Percentiles rank a stretch among this genome's conserved stretches.
phyloP scores from a whole-genome alignment of 2,329 filamentous ascomycete genomes.

The Colletotrichum magnum region DNA sequence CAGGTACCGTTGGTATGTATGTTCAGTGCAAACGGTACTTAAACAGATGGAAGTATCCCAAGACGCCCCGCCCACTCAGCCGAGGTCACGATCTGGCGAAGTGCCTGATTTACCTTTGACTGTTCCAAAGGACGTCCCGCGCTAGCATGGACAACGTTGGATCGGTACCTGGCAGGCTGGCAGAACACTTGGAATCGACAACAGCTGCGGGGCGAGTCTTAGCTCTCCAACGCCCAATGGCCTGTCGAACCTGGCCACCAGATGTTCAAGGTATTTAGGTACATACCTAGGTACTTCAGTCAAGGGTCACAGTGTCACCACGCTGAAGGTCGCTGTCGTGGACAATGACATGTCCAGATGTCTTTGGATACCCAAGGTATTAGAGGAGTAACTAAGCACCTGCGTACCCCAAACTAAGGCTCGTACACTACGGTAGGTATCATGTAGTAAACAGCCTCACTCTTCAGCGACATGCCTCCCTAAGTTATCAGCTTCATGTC shows the following conservation, averaged over 20 bases:
- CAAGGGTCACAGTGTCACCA: not conserved
- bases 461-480: no score
- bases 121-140: not conserved
- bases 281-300: not conserved
- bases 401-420: no score
- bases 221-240: slow-evolving; percentile 1
- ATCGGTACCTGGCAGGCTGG: slow-evolving; percentile 4
- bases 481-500: no score
- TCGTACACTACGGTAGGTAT: no score
- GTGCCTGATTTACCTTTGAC: no score
- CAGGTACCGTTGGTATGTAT: not conserved
- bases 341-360: no score
- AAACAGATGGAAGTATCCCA: not conserved
- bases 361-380: no score
- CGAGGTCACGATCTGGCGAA: no score
- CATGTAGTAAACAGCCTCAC: no score
- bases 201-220: slow-evolving; percentile 14
- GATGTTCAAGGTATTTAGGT: slow-evolving; percentile 13
- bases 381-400: no score
- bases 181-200: slow-evolving; percentile 15
- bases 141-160: not conserved
- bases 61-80: not conserved
- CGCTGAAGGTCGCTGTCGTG: no score
- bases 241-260: not conserved
- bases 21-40: no score